A percentile compares a stretch with the other conserved stretches of the same genome.
phyloP scores from a whole-genome alignment of 345 rosid genomes.

The Sisymbrium irio region DNA sequence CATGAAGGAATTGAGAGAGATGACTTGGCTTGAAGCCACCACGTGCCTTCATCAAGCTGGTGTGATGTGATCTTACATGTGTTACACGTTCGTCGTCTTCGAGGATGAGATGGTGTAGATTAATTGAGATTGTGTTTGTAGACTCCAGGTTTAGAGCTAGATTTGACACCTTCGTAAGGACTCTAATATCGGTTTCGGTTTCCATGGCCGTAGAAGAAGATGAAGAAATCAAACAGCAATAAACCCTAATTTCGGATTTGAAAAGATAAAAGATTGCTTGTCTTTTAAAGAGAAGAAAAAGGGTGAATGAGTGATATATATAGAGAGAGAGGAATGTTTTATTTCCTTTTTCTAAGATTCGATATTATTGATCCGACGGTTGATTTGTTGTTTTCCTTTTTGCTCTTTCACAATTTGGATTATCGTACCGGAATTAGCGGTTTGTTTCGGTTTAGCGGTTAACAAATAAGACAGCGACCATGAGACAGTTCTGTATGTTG shows the following conservation, averaged over 20 bases:
- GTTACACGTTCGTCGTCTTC: background rate
- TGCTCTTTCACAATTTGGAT: background rate
- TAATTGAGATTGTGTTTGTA: background rate
- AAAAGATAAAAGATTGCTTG: background rate
- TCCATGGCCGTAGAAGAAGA: background rate
- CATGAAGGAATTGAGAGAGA: background rate
- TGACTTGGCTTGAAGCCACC: background rate
- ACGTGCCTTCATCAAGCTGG: background rate
- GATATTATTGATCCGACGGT: background rate
- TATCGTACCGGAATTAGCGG: background rate
- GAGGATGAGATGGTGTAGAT: background rate
- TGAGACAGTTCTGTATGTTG: no score
- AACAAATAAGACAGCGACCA: no score
- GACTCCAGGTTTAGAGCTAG: background rate
- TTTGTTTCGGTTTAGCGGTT: background rate
- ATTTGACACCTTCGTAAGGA: background rate
- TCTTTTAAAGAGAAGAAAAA: no score
- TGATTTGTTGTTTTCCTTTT: background rate
- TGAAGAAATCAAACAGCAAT: background rate
- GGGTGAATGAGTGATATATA: background rate
- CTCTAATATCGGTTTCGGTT: background rate
- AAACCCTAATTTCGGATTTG: background rate
- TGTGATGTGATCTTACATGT: background rate
- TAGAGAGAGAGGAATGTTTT: background rate
- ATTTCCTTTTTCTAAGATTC: background rate